Conservation (phyloP, 352 stramenopile species). For the Phytophthora parvispora region DNA sequence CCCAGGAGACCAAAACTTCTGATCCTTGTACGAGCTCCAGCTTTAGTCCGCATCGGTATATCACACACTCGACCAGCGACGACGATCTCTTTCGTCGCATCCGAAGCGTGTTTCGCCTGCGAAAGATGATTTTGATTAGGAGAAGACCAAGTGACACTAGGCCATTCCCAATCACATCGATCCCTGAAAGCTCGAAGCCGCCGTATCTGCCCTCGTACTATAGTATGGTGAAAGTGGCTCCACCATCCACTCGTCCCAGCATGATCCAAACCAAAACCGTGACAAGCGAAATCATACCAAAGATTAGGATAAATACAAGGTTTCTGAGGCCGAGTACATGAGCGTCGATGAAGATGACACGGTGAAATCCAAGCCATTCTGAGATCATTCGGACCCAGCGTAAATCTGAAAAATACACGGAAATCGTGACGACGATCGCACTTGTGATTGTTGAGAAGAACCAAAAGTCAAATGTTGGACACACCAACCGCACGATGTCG, state of each 20-base stretch:
- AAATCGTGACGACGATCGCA: slow-evolving; percentile 32
- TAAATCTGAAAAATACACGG: slow-evolving; percentile 35
- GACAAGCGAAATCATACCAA: slow-evolving; percentile 20
- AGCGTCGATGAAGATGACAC: slow-evolving; percentile 37
- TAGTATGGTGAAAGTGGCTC: slow-evolving; percentile 14
- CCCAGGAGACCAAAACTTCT: neutral
- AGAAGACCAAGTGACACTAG: slow-evolving; percentile 34
- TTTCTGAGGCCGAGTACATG: slow-evolving; percentile 30
- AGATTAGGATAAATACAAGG: slow-evolving; percentile 6
- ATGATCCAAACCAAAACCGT: slow-evolving; percentile 23
- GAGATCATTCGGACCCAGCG: slow-evolving; percentile 24
- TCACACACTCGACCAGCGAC: slow-evolving; percentile 32
- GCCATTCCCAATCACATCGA: slow-evolving; percentile 35
- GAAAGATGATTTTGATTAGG: slow-evolving; percentile 35
- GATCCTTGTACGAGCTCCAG: slow-evolving; percentile 9
- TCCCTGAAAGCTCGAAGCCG: slow-evolving; percentile 21
- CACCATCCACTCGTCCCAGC: slow-evolving; percentile 22
- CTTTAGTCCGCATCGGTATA: slow-evolving; percentile 29
- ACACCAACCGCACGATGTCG: slow-evolving; percentile 39
- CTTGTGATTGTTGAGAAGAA: slow-evolving; percentile 45
- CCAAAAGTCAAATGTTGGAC: slow-evolving; percentile 50
- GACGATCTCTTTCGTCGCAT: slow-evolving; percentile 8
- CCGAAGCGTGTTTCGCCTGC: slow-evolving; percentile 18
- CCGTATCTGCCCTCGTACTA: slow-evolving; percentile 20
- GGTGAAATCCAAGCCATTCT: slow-evolving; percentile 37